These are phyloP conservation scores for Saccharomycopsis sp. DNA, from an alignment of 805 yeast genomes.

Conservation along the genomic window DNA sequence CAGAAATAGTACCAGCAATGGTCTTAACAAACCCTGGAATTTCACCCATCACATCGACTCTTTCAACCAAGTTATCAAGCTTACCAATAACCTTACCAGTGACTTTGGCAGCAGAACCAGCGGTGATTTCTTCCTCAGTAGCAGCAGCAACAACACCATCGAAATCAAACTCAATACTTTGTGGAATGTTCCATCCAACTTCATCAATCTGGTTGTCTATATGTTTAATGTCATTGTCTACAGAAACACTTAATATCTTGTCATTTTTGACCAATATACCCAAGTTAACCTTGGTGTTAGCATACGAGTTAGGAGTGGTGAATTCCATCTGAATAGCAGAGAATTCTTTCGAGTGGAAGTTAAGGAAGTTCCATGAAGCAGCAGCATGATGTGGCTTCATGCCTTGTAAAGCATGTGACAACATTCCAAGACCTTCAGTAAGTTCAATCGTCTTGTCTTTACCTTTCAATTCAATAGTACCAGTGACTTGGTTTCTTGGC, in stretches of 20 bases:
- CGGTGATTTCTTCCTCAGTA: constrained; percentile 37
- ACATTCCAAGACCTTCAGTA: constrained; percentile 50
- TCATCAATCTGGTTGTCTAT: constrained; percentile 52
- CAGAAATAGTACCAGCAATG: constrained; percentile 90
- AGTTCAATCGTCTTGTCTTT: constrained; percentile 29
- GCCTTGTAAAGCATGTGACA: constrained; percentile 94
- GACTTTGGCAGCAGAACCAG: constrained; percentile 31
- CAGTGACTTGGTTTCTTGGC: constrained; percentile 79
- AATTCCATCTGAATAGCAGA: constrained; percentile 90
- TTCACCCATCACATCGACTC: constrained; percentile 97
- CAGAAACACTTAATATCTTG: constrained; percentile 58
- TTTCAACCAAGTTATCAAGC: constrained; percentile 61
- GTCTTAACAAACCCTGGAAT: constrained; percentile 90
- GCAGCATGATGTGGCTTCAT: constrained; percentile 99
- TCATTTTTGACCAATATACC: constrained; percentile 67
- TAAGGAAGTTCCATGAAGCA: constrained; percentile 88
- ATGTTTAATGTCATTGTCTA: constrained; percentile 61
- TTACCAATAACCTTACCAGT: constrained; percentile 53
- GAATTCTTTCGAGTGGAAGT: constrained; percentile 71
- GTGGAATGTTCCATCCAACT: constrained; percentile 91
- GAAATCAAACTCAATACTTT: constrained; percentile 52
- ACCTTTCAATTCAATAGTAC: constrained; percentile 40
- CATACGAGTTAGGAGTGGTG: constrained; percentile 89
- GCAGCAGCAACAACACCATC: constrained; percentile 42
- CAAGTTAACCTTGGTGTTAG: constrained; percentile 67